Base-by-base conservation (phyloP, 2,329 filamentous ascomycete genomes). In the Aspergillus quadricinctus region DNA sequence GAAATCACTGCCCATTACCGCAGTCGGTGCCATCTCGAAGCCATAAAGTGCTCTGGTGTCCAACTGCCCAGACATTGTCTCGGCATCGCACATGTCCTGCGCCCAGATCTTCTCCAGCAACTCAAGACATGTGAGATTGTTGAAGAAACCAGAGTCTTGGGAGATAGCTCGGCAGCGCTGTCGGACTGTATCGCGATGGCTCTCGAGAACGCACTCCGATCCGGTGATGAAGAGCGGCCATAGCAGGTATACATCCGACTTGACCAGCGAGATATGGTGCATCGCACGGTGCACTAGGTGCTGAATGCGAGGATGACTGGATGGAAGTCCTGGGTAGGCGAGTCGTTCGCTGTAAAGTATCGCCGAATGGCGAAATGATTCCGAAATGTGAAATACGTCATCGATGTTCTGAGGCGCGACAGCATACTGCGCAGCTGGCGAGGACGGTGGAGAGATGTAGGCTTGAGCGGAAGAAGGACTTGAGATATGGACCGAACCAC, bases 171-270 rank as follows among this genome's bases (percentile, higher is more conserved):
- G 81, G 75, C 91, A 96, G 64, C 92, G 88, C 62, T 85, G 81
- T 53, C 92, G 85, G 52, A 97, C 88, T 57, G 92, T 84, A 56
- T 84, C 83, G 61, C 92, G 88, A 67, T 96, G 89, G 51, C 86
- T 79, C 66, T 89, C 85, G 62, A 90, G 88, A 60, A 94, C 88
- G 66, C 91, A 96, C 76, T 97, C 93, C 23, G 90, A 92, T 21
- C 92, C 92, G 1, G 88, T 87, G 52, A 97, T 88, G 71, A 97
- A 96, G 3, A 97, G 81, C 2, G 93, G 92, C 93, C 92, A 97
- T 8, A 97, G 83, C 9, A 97, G 77, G 71, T 96, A 96, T 69
- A 96, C 95, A 74, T 96, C 88, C 3, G 87, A 82, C 59, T 90
- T 86, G 40, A 97, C 85, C 53, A 87, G 87, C 6, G 87, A 88